Evolutionary conservation across 441 rosid genomes (phyloP).

Genomic region (Brassica balearica): DNA sequence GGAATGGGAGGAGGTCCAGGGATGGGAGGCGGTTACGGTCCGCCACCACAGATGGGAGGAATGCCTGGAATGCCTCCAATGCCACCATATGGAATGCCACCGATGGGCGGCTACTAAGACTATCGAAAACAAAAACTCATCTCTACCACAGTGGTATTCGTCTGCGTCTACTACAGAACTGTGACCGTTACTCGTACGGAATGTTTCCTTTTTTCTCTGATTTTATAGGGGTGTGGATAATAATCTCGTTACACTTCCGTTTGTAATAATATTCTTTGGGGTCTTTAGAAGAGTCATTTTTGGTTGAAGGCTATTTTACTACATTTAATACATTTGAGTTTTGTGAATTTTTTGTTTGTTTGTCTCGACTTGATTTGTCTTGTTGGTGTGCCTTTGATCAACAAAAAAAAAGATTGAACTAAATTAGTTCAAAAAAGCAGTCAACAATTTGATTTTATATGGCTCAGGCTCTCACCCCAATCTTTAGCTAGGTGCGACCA

Average conservation of each 20-base stretch:
- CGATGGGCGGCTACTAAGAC: slow-evolving; percentile 87
- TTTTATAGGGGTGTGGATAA: slow-evolving; percentile 44
- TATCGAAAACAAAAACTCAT: background rate
- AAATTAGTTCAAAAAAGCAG: background rate
- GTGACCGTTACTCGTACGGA: slow-evolving; percentile 10
- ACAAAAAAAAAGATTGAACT: background rate
- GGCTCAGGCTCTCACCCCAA: background rate
- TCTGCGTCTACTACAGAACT: slow-evolving; percentile 15
- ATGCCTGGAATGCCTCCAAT: slow-evolving; percentile 90
- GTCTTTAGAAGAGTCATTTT: slow-evolving; percentile 43
- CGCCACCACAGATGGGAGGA: slow-evolving; percentile 85
- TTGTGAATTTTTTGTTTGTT: background rate
- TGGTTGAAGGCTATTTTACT: slow-evolving; percentile 35
- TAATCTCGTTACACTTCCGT: slow-evolving; percentile 26
- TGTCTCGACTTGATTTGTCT: background rate
- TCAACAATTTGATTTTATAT: background rate
- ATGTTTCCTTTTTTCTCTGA: slow-evolving; percentile 9
- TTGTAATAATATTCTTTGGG: slow-evolving; percentile 42
- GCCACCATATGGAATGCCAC: slow-evolving; percentile 96
- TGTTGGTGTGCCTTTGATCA: background rate
- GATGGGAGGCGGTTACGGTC: slow-evolving; percentile 71
- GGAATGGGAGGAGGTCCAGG: slow-evolving; percentile 84
- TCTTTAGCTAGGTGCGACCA: background rate
- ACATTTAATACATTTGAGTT: background rate
- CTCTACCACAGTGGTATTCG: slow-evolving; percentile 5